Evolutionary conservation across 371 early-diverging fungal genomes (phyloP).

Genomic region (Cokeromyces recurvatus): DNA sequence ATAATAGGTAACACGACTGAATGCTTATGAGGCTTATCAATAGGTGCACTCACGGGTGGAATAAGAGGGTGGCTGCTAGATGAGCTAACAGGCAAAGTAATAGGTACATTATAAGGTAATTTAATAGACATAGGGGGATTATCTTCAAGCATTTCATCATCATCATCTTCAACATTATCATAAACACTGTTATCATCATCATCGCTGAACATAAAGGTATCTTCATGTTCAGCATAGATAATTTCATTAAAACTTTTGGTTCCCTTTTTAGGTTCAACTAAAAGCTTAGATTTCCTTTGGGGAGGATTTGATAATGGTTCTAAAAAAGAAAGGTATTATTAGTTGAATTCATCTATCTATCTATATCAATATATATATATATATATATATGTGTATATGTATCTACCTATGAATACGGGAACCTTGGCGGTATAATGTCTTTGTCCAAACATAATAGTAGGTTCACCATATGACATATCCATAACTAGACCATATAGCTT

Average conservation of each 20-base stretch:
- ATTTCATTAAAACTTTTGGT: conserved; percentile 18
- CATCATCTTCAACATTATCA: too few relatives aligned
- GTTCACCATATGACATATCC: conserved; percentile 13
- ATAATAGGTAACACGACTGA: too few relatives aligned
- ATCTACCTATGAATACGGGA: conserved; percentile 29
- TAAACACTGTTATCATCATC: too few relatives aligned
- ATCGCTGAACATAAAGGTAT: neutral
- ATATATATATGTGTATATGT: too few relatives aligned
- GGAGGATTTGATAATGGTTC: conserved; percentile 38
- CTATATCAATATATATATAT: too few relatives aligned
- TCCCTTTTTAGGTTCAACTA: conserved; percentile 39
- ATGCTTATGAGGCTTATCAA: too few relatives aligned
- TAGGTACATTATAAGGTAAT: too few relatives aligned
- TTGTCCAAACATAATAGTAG: conserved; percentile 28
- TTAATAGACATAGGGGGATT: too few relatives aligned
- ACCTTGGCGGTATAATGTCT: conserved; percentile 17
- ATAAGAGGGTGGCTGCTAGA: neutral
- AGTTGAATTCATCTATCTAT: too few relatives aligned
- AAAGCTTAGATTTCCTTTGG: conserved; percentile 14
- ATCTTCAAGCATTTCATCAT: too few relatives aligned
- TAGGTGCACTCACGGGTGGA: neutral
- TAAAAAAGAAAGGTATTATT: conserved; percentile 1
- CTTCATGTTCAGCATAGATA: conserved; percentile 17
- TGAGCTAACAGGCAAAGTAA: neutral
- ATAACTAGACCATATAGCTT: conserved; percentile 28